A percentile compares a stretch with the other conserved stretches of the same genome.
phyloP scores from a whole-genome alignment of 2,329 filamentous ascomycete genomes.

The Paecilomyces formosus region DNA sequence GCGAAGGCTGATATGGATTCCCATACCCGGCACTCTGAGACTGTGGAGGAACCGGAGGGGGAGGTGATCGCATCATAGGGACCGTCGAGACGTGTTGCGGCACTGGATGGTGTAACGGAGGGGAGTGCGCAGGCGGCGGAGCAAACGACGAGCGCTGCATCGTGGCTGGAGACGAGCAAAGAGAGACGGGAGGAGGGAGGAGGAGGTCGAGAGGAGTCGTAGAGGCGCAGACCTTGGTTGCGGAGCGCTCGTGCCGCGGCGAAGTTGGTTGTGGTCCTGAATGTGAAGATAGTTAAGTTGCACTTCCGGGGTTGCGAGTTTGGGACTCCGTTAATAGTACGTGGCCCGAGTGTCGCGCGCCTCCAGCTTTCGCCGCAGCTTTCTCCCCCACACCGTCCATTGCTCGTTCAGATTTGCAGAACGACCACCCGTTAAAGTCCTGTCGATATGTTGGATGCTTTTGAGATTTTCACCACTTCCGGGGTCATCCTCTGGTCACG shows the following conservation, averaged over 20 bases:
- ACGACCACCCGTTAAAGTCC: neutral
- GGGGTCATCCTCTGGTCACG: constrained; percentile 96
- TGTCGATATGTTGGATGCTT: constrained; percentile 75
- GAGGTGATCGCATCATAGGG: constrained; percentile 90
- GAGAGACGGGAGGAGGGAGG: neutral
- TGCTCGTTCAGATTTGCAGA: neutral
- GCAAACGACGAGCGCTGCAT: constrained; percentile 87
- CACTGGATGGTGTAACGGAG: constrained; percentile 91
- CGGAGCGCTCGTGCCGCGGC: neutral
- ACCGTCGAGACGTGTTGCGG: constrained; percentile 98
- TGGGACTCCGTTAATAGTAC: constrained; percentile 1
- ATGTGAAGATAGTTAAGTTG: neutral
- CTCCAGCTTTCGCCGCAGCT: neutral
- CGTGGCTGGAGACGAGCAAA: constrained; percentile 21
- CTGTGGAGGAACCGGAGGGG: constrained; percentile 67
- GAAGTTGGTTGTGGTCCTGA: neutral
- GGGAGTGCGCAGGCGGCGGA: constrained; percentile 68
- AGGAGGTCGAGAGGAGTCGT: neutral
- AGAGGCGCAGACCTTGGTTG: neutral
- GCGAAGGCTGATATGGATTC: constrained; percentile 41
- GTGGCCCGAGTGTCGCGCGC: constrained; percentile 2
- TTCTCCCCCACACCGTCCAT: neutral
- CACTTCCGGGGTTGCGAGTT: neutral
- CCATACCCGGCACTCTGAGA: constrained; percentile 49
- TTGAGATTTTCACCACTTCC: constrained; percentile 92